Evolutionary conservation across 2,329 filamentous ascomycete species (phyloP), one percentile per base, ranked within the genome.

Genomic region (Lasiodiplodia hormozganensis): DNA sequence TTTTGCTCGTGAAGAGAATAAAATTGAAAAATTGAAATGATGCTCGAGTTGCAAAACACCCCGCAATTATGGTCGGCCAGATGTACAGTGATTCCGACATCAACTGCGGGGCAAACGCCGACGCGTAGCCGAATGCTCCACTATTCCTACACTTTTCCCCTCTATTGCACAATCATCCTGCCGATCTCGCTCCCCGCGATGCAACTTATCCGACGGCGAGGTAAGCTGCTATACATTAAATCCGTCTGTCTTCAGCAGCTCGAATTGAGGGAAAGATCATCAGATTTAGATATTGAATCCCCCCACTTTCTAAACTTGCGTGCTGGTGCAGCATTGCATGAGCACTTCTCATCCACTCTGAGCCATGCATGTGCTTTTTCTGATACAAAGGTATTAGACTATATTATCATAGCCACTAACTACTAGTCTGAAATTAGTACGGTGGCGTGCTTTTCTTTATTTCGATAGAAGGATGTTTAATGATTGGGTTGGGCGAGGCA

Each of bases 81-180:
- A 31, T 23, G 10, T 14, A 28, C n/a, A 21, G 4, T 16, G 18
- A 38, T 18, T 64, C 47, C 60, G 60, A 64, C 43, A 25, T 11
- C 43, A 23, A 47, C 60, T 52, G 60, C 60, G 60, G 60, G 60
- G 60, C 28, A 64, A 51, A 64, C 25, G 43, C 60, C 47, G 60
- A 60, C 11, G 43, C 18, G 31, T 52, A 52, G 25, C 47, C 60
- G 60, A 52, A 21, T 25, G 47, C 60, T 64, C 60, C 60, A 64
- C 60, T 52, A 49, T 64, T 64, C 60, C 60, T 64, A 25, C 60
- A 38, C 10, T 14, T 38, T 36, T 40, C 60, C 60, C n/a, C 6
- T 34, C 60, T 49, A 38, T 64, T 52, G 40, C 60, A 49, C 47
- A 47, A 64, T 64, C 56, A 7, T 36, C 10, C 14, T 11, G 56